A percentile compares a stretch with the other conserved stretches of the same genome.
Evolutionary conservation across 1,284 basidiomycete genomes (phyloP).

Genomic region (Sphaerobolus stellatus): DNA sequence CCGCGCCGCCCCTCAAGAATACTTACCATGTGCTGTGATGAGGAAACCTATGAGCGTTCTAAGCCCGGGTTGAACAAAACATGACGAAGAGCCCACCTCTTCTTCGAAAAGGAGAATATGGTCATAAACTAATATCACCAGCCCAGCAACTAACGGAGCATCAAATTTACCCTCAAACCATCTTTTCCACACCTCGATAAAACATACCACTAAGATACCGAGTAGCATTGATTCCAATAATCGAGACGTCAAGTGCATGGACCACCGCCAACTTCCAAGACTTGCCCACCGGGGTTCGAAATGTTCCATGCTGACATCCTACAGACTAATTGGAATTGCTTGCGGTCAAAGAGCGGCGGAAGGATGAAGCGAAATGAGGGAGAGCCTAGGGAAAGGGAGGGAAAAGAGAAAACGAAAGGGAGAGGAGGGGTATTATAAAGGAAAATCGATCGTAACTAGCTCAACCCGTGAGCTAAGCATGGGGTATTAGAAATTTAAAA

Average conservation of each 20-base stretch:
- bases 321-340: neutral
- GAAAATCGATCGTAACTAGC: no score
- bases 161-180: neutral
- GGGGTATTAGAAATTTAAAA: no score
- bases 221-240: neutral
- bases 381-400: neutral
- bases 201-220: slow-evolving; percentile 6
- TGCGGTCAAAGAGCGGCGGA: neutral
- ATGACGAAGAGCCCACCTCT: slow-evolving; percentile 10
- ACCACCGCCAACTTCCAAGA: no score
- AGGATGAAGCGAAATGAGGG: neutral
- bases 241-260: neutral
- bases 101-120: neutral
- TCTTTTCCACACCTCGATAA: neutral
- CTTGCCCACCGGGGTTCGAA: neutral
- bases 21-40: slow-evolving; percentile 2
- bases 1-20: neutral
- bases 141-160: neutral
- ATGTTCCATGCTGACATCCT: neutral
- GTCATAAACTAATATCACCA: slow-evolving; percentile 7
- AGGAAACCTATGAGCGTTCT: neutral
- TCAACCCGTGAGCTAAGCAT: no score
- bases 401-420: neutral
- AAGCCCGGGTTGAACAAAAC: neutral
- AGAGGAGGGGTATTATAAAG: neutral